Base-by-base conservation (phyloP, 768 basidiomycete species). In the Lyophyllum decastes region DNA sequence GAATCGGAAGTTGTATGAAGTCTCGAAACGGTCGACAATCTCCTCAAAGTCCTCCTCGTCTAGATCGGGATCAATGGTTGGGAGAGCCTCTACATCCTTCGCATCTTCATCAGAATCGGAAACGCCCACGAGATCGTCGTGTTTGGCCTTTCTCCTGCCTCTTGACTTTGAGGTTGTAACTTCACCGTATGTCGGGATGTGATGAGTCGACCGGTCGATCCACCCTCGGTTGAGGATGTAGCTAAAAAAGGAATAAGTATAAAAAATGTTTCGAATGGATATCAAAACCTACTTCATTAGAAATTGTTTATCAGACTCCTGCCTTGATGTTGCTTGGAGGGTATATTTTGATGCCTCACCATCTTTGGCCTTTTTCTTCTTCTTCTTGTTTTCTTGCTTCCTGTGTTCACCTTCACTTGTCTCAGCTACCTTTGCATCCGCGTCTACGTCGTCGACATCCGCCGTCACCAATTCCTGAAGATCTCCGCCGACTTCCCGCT, bases 181-280 rank as follows among this genome's bases (percentile, higher is more conserved):
- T 70, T 98, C 94, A 35, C 83, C 73, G 69, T 95, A 95, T 0
- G 94, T 95, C 1, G 95, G 96, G 2, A 95, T 76, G 54, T 86
- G 88, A 14, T 82, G 78, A 21, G 82, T 75, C 1, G 87, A 78
- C 49, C 82, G 84, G 72, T 98, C 97, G 48, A 99, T 87, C 97
- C 97, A 99, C 1, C 96, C 97, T 26, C 97, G 92, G 70, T 96
- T 95, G 21, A 98, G 78, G 62, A 99, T 97, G 71, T 97, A 99
- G 72, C 95, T 98, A 65, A 0, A n/a, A 21, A 26, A 24, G 55
- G 19, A 50, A 55, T 44, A 5, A 52, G 46, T 41, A 17, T 21
- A 44, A 21, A 14, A 52, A 11, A 58, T 44, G 51, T 4, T 11
- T 22, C 22, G 55, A 49, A 44, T 45, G 40, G 30, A 49, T 49